Evolutionary conservation across 257 asterid genomes (phyloP), one percentile per base, ranked within the genome.

Genomic region (Perilla frutescens): DNA sequence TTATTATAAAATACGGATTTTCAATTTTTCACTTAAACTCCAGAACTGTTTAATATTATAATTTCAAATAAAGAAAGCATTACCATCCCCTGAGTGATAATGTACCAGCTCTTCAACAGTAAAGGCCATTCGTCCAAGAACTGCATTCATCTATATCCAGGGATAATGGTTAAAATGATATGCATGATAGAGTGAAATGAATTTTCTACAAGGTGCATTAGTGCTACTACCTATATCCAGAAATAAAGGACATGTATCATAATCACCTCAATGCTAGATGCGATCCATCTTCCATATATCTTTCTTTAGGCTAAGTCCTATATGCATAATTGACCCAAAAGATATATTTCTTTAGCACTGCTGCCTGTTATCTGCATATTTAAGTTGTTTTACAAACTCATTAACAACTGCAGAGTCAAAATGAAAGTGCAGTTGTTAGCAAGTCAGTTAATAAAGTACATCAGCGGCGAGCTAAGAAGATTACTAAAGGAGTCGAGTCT

Each of bases 61-160:
- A 47, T 45, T 68, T 68, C 31, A 8, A 37, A 55, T 13, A 63
- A 72, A 62, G 71, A 77, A 79, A 29, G 34, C 44, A 20, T 55
- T 86, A 95, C 99, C 99, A 75, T 92, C 96, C 76, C 99, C 99
- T 4, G 99, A 95, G 82, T 95, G 99, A 89, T 87, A 90, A 81
- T 87, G 95, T 71, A 96, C 90, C 88, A 95, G 80, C 80, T 95
- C 96, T 75, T 95, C 97, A 31, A 97, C 91, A 55, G 97, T 85
- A 66, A 96, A 87, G 70, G 92, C 90, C 95, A 95, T 87, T 81
- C 90, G 86, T 74, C 90, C 98, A 61, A 95, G 92, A 81, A 90
- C 97, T 56, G 97, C 89, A 79, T 91, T 92, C 96, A 90, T 91
- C 99, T 92, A 65, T 64, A 49, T 68, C 73, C 34, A 59, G 49